Evolutionary conservation across 2,329 filamentous ascomycete genomes (phyloP).

Genomic region (Arthrobotrys megalospora): DNA sequence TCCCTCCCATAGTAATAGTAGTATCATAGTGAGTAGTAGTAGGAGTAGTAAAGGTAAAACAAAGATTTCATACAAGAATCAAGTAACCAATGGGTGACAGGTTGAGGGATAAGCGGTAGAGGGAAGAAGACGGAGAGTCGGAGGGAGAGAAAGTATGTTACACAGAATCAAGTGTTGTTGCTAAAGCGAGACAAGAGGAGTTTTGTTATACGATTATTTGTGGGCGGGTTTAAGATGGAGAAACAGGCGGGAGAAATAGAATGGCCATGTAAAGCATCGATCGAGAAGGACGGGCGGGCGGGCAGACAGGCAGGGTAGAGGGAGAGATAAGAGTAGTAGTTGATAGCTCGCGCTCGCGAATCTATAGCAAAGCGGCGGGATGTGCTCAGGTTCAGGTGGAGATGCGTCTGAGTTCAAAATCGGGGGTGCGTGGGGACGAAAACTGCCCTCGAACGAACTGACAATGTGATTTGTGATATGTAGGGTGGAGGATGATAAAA

Average conservation of each 20-base stretch:
- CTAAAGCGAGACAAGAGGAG: constrained; percentile 10
- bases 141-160: constrained; percentile 36
- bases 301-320: background rate
- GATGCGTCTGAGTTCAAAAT: background rate
- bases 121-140: background rate
- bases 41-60: background rate
- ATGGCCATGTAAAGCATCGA: background rate
- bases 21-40: too few relatives aligned
- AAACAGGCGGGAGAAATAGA: background rate
- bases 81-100: background rate
- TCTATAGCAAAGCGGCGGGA: constrained; percentile 21
- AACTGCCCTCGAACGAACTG: background rate
- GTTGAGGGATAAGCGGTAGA: too few relatives aligned
- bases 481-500: background rate
- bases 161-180: constrained; percentile 36
- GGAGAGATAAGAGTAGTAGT: background rate
- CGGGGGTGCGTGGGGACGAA: background rate
- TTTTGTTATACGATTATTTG: constrained; percentile 4
- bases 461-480: background rate
- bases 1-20: too few relatives aligned
- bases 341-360: constrained; percentile 27
- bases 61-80: background rate
- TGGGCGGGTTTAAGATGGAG: background rate
- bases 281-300: background rate
- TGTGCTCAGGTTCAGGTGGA: background rate